Evolutionary conservation across 495 filamentous ascomycete genomes (phyloP), one percentile per base, ranked within the genome.

Genomic region (Penicillium fimorum): DNA sequence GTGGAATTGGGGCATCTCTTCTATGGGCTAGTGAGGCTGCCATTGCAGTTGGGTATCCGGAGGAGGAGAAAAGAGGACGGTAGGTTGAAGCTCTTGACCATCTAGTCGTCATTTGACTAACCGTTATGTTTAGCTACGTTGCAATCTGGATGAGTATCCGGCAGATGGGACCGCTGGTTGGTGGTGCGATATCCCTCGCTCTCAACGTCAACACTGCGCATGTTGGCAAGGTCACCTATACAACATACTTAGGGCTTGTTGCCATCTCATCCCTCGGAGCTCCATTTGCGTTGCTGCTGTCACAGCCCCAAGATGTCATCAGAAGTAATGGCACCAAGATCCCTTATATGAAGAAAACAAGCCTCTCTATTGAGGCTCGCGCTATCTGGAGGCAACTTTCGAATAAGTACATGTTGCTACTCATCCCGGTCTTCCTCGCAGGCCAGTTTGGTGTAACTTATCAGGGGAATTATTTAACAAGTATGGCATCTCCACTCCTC

Each of bases 1-100:
- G 82, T 62, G 82, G 82, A 22, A 53, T 68, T 33, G 75, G 76
- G 5, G 82, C 81, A 0, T 79, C 79, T 8, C 68, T 81, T 8
- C 66, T 84, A n/a, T 84, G 82, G 82, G 81, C 77, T 0, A 76
- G 76, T 44, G 82, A 85, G 54, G 80, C 80, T 42, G 81, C 82
- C 32, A 77, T 85, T 58, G 81, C 80, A 1, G 69, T 84, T 9
- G 81, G 81, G 2, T 84, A 85, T 48, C 79, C 79, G 0, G 77
- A 83, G 37, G 63, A 77, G 30, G 73, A 76, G 25, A 76, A 83
- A 51, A 65, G 81, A 11, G 81, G 81, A 77, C 58, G 77, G 69
- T 76, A 53, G 55, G 59, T 44, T 11, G 15, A 37, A 0, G 29
- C 13, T 10, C 6, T 5, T 4, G 13, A 15, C 8, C 10, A 11